Evolutionary conservation across 2,329 filamentous ascomycete genomes (phyloP).

Genomic region (Davidsoniella australis): DNA sequence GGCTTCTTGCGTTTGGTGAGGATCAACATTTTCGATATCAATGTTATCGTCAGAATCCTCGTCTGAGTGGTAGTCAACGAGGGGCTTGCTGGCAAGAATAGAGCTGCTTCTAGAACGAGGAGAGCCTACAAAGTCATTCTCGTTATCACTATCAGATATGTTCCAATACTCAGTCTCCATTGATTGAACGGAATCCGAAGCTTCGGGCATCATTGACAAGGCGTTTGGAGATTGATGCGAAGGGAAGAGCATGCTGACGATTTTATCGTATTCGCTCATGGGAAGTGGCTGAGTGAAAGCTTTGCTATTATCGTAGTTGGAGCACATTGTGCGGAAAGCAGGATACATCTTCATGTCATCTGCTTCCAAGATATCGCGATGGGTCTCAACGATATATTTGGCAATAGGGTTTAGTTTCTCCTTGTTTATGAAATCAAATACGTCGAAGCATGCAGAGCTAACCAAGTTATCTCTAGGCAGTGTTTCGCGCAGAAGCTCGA

Average conservation of each 20-base stretch:
- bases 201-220: background rate
- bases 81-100: conserved; percentile 45
- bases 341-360: conserved; percentile 54
- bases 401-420: conserved; percentile 69
- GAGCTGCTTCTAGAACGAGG: conserved; percentile 15
- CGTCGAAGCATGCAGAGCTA: conserved; percentile 82
- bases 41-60: conserved; percentile 50
- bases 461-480: conserved; percentile 86
- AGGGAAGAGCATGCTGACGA: conserved; percentile 5
- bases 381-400: conserved; percentile 67
- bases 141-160: conserved; percentile 47
- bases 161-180: conserved; percentile 75
- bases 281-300: conserved; percentile 32
- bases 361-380: conserved; percentile 62
- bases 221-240: conserved; percentile 7
- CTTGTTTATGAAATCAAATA: conserved; percentile 80
- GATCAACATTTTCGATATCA: conserved; percentile 31
- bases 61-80: conserved; percentile 88
- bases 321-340: conserved; percentile 53
- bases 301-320: conserved; percentile 63
- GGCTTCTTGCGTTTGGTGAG: conserved; percentile 13
- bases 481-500: conserved; percentile 68
- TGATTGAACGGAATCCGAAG: conserved; percentile 2
- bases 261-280: conserved; percentile 4
- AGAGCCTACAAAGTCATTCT: conserved; percentile 1